These are phyloP conservation scores for thale cress (Arabidopsis thaliana) DNA, from an alignment of 345 rosid genomes.

Conservation along the genomic window TAIR10.1 NC_003071.7:12691501-12692000, in stretches of 20 bases:
- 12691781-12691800: slow-evolving; percentile 74
- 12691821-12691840: slow-evolving; percentile 36
- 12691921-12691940: slow-evolving; percentile 10
- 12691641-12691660: slow-evolving; percentile 13
- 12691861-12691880: not conserved
- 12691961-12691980: slow-evolving; percentile 84
- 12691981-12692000: slow-evolving; percentile 84
- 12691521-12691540: slow-evolving; percentile 14
- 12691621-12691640: not conserved
- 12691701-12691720: not conserved
- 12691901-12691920: not conserved
- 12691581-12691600: slow-evolving; percentile 97
- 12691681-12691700: slow-evolving; percentile 4
- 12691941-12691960: slow-evolving; percentile 60
- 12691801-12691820: slow-evolving; percentile 49
- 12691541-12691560: slow-evolving; percentile 29
- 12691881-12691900: slow-evolving; percentile 9
- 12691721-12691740: not conserved
- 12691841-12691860: slow-evolving; percentile 51
- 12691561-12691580: slow-evolving; percentile 97
- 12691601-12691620: slow-evolving; percentile 78
- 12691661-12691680: slow-evolving; percentile 23
- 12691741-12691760: slow-evolving; percentile 8
- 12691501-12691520: not conserved
- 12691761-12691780: slow-evolving; percentile 71